phyloP scores from a whole-genome alignment of 768 basidiomycete genomes.

The Clitopilus hobsonii region DNA sequence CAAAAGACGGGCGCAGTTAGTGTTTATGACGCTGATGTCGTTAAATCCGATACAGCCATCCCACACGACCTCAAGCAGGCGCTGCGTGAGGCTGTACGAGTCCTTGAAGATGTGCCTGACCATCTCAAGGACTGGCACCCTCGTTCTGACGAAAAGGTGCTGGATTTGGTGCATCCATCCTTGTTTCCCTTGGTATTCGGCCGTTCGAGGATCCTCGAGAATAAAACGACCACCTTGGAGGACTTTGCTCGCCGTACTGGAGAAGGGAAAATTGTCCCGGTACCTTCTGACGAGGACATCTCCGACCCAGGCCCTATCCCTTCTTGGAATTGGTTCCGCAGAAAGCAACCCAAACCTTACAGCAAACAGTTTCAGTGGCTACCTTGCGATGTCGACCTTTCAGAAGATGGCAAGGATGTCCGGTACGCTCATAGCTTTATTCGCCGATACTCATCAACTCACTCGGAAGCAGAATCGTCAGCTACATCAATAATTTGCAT shows the following conservation, averaged over 20 bases:
- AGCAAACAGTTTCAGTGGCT: slow-evolving; percentile 9
- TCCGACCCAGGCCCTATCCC: no score
- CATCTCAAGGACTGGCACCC: slow-evolving; percentile 36
- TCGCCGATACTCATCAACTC: background rate
- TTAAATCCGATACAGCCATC: slow-evolving; percentile 23
- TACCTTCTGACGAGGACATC: background rate
- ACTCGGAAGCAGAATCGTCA: slow-evolving; percentile 11
- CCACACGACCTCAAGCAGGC: slow-evolving; percentile 9
- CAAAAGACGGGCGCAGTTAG: slow-evolving; percentile 11
- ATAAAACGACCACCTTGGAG: slow-evolving; percentile 6
- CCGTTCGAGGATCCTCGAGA: slow-evolving; percentile 12
- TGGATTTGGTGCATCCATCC: slow-evolving; percentile 37
- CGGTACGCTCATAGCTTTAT: background rate
- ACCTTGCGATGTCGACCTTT: slow-evolving; percentile 4
- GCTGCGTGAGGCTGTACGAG: slow-evolving; percentile 10
- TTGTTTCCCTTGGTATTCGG: slow-evolving; percentile 29
- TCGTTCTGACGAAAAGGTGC: slow-evolving; percentile 29
- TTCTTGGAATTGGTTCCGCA: background rate
- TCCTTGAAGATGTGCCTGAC: slow-evolving; percentile 28
- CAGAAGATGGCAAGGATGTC: slow-evolving; percentile 1
- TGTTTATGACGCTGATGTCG: slow-evolving; percentile 15
- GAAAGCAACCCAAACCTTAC: background rate
- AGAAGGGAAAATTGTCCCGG: slow-evolving; percentile 6
- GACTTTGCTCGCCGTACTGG: slow-evolving; percentile 10
- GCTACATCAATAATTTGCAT: slow-evolving; percentile 38